Base-by-base conservation (phyloP, 352 stramenopile genomes). In the Pythium rhizo-oryzae region DNA sequence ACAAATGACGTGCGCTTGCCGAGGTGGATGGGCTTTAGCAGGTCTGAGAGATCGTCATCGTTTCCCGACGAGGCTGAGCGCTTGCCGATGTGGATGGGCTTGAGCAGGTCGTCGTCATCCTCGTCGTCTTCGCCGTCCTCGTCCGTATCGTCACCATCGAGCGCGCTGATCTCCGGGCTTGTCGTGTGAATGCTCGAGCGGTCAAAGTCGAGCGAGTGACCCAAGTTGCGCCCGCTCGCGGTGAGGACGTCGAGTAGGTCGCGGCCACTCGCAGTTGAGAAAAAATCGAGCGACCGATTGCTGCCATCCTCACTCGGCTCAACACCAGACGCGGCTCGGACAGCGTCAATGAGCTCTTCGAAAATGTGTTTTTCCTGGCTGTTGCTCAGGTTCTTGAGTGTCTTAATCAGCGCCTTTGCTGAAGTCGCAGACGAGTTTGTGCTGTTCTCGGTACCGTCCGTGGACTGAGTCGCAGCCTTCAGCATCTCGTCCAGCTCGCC, bases 401-500 rank as follows among this genome's bases (percentile, higher is more conserved):
- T 77, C n/a, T 82, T 78, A 50, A 82, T 78, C 16, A 93, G 35
- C 39, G 39, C 41, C 25, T 39, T 25, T 13, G 50, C 52, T 57
- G 65, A 71, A 51, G 78, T 53, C 37, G 72, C 16, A 58, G 70
- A 33, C 55, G 69, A 1, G 60, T 59, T n/a, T 35, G 50, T 15
- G 52, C 30, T 6, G 59, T 65, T 43, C 11, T 12, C 23, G 67
- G 47, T 9, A 44, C 53, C 59, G 30, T 72, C 63, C 16, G 87
- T 88, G 46, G 78, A 81, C 64, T 92, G 83, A 25, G 80, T 92
- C 23, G 91, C 75, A 6, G 84, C 78, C 21, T 78, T 77, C 44
- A 93, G 81, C 76, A 93, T 91, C 57, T 93, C 85, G 51, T 93
- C 85, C 49, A 93, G 70, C 70, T 93, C 85, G 7, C 85, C 85